These are phyloP conservation scores for Bullera alba DNA, from an alignment of 768 basidiomycete genomes.

Conservation along the genomic window DNA sequence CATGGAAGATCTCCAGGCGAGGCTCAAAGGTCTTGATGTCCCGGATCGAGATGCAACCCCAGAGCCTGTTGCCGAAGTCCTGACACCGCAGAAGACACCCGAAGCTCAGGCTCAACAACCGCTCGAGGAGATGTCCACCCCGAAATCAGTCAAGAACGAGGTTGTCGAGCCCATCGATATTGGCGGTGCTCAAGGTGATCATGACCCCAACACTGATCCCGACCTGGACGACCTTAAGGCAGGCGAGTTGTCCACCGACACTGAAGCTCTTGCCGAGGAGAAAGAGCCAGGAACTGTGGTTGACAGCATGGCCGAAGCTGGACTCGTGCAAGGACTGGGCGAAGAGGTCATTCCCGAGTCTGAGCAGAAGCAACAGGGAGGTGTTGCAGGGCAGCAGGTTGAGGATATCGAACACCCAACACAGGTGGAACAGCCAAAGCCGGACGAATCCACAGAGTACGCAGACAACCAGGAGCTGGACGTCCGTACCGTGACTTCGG, in stretches of 20 bases:
- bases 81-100: not conserved
- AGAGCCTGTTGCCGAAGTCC: conserved; percentile 9
- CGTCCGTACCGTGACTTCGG: not conserved
- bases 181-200: not conserved
- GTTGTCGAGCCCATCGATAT: not conserved
- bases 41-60: conserved; percentile 12
- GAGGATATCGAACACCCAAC: conserved; percentile 16
- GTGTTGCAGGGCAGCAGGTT: conserved; percentile 17
- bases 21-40: conserved; percentile 3
- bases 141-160: not conserved
- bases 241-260: conserved; percentile 3
- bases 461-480: not conserved
- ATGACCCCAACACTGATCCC: conserved; percentile 19
- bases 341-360: conserved; percentile 11
- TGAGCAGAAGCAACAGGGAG: conserved; percentile 25
- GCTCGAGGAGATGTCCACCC: not conserved
- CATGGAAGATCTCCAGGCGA: conserved; percentile 7
- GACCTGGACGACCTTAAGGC: conserved; percentile 26
- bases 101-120: not conserved
- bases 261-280: too few species aligned
- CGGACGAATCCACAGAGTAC: not conserved
- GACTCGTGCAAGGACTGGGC: conserved; percentile 12
- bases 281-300: not conserved
- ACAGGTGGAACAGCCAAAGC: conserved; percentile 12
- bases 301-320: conserved; percentile 12